These are phyloP conservation scores for Salvia rosmarinus DNA, from an alignment of 257 asterid genomes.

Conservation along the genomic window DNA sequence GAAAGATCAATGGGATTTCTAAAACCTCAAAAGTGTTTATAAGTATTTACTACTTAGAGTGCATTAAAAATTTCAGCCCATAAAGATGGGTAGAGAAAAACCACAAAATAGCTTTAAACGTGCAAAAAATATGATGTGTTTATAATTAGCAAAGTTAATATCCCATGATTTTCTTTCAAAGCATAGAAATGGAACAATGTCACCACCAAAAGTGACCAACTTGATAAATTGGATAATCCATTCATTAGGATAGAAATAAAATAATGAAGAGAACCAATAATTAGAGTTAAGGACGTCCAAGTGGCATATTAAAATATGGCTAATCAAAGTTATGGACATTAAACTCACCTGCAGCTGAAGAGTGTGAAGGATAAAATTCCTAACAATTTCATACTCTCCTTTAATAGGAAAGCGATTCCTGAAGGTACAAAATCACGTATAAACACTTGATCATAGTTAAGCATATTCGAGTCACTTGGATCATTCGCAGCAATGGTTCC, in stretches of 20 bases:
- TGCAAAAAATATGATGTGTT: neutral
- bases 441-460: conserved; percentile 90
- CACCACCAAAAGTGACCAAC: conserved; percentile 6
- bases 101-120: neutral
- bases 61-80: neutral
- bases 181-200: conserved; percentile 15
- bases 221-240: conserved; percentile 11
- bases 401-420: conserved; percentile 80
- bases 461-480: conserved; percentile 65
- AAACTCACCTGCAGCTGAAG: conserved; percentile 90
- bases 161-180: conserved; percentile 7
- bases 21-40: neutral
- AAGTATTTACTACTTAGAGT: neutral
- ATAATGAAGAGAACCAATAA: neutral
- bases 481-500: conserved; percentile 97
- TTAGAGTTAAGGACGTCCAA: neutral
- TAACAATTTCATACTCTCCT: conserved; percentile 84
- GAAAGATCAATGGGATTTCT: neutral
- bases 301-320: neutral
- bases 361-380: conserved; percentile 80
- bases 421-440: conserved; percentile 92
- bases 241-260: neutral
- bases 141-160: neutral
- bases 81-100: conserved; percentile 15
- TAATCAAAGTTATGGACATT: neutral